These are phyloP conservation scores for Coniochaeta sp. DNA, from an alignment of 2,329 filamentous ascomycete species.

Conservation along the genomic window DNA sequence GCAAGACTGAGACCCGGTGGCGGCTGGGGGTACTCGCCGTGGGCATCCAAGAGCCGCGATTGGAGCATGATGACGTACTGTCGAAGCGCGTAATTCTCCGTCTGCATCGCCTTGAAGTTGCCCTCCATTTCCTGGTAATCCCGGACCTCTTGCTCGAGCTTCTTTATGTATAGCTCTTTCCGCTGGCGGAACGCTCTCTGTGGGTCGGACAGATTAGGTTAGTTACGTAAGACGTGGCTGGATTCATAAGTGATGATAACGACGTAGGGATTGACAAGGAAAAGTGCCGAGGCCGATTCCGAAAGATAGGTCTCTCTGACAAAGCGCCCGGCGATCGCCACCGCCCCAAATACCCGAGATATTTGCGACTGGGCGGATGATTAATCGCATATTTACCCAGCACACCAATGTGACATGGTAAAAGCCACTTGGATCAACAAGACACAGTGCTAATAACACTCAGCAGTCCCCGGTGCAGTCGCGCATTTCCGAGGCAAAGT, in stretches of 20 bases:
- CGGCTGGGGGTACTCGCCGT: slow-evolving; percentile 77
- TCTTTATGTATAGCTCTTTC: slow-evolving; percentile 97
- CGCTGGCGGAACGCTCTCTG: slow-evolving; percentile 95
- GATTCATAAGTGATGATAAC: slow-evolving; percentile 23
- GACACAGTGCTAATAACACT: slow-evolving; percentile 8
- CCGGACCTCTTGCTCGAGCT: slow-evolving; percentile 87
- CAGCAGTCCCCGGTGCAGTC: not conserved
- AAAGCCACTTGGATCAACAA: not conserved
- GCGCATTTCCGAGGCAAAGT: not conserved
- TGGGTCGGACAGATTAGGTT: slow-evolving; percentile 17
- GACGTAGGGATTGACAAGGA: slow-evolving; percentile 6
- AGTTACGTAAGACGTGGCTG: slow-evolving; percentile 15
- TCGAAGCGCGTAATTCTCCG: slow-evolving; percentile 82
- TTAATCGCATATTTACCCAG: slow-evolving; percentile 1
- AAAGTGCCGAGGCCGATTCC: not conserved
- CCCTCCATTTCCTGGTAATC: slow-evolving; percentile 71
- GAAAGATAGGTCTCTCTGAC: not conserved
- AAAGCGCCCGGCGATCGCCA: not conserved
- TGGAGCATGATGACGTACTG: slow-evolving; percentile 93
- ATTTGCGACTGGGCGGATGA: slow-evolving; percentile 1
- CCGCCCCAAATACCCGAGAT: not conserved
- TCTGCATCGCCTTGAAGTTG: slow-evolving; percentile 71
- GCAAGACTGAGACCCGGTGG: slow-evolving; percentile 71
- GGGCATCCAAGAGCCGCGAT: slow-evolving; percentile 72
- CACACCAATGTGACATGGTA: not conserved